Conservation (phyloP, 225 moss, liverwort and hornwort species). For the Pseudisothecium myosuroides region DNA sequence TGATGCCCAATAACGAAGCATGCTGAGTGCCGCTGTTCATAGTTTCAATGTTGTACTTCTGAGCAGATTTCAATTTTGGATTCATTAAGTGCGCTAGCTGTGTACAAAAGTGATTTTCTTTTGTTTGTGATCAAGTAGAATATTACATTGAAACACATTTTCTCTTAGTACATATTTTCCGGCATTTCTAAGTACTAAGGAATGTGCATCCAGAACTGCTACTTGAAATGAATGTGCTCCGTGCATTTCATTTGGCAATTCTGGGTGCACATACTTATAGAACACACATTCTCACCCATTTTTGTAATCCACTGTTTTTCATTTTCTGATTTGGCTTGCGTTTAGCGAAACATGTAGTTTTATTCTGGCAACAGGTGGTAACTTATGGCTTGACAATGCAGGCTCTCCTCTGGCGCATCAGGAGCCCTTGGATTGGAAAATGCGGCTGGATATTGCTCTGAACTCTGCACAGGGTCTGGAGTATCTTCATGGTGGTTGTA, state of each 20-base stretch:
- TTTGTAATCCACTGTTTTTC: neutral
- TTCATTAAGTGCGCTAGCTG: neutral
- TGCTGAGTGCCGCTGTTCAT: neutral
- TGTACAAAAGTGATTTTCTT: no score
- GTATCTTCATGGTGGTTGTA: slow-evolving; percentile 33
- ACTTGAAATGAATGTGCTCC: no score
- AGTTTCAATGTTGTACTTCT: neutral
- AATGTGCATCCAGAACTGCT: neutral
- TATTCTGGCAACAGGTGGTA: neutral
- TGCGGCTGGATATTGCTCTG: slow-evolving; percentile 17
- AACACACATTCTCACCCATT: neutral
- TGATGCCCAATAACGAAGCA: neutral
- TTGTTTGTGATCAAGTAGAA: neutral
- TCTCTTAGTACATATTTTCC: neutral
- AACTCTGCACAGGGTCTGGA: slow-evolving; percentile 30
- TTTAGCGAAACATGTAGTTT: neutral
- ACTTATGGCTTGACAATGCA: neutral
- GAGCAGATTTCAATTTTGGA: neutral
- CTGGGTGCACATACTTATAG: neutral
- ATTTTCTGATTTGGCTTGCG: neutral
- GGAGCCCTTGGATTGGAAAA: slow-evolving; percentile 27
- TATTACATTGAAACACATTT: neutral
- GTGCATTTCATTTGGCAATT: neutral
- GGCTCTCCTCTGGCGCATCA: neutral
- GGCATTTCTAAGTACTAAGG: no score